Conservation (phyloP, 2,329 filamentous ascomycete genomes). For the Penicillium nordicum region DNA sequence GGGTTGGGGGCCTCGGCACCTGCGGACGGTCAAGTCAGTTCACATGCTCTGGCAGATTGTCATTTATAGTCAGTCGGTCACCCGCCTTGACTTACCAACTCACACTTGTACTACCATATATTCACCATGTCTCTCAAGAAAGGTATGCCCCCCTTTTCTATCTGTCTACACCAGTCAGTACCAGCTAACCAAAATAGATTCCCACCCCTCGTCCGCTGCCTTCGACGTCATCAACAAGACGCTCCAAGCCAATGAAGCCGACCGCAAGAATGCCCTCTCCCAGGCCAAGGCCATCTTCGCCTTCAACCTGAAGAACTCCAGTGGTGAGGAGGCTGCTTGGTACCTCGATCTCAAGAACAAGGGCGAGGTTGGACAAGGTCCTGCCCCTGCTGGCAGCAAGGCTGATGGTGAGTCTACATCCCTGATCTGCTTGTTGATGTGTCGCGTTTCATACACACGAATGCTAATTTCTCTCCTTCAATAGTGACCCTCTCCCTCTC, state of each 20-base stretch:
- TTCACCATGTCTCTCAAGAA: constrained; percentile 69
- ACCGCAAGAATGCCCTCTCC: constrained; percentile 84
- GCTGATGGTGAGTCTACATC: constrained; percentile 64
- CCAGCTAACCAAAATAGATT: constrained; percentile 50
- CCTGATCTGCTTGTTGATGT: not conserved
- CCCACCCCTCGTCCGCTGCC: constrained; percentile 83
- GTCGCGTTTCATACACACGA: too few species aligned
- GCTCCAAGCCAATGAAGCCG: constrained; percentile 65
- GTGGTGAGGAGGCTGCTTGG: constrained; percentile 80
- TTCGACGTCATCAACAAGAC: constrained; percentile 82
- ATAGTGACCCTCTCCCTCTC: constrained; percentile 80
- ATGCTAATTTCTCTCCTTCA: constrained; percentile 6
- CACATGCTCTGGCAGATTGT: constrained; percentile 25
- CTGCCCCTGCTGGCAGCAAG: constrained; percentile 66
- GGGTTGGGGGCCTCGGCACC: constrained; percentile 21
- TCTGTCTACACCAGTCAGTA: not conserved
- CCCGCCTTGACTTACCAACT: constrained; percentile 2
- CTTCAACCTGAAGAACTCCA: constrained; percentile 86
- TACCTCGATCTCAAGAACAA: constrained; percentile 92
- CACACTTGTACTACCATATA: constrained; percentile 2
- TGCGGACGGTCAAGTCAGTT: constrained; percentile 9
- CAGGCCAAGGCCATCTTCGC: constrained; percentile 82
- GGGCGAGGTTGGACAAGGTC: constrained; percentile 75
- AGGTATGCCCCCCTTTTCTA: constrained; percentile 48
- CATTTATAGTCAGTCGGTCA: constrained; percentile 24